Conservation (phyloP, 1,139 yeast genomes). For the Diutina neorugosa region DNA sequence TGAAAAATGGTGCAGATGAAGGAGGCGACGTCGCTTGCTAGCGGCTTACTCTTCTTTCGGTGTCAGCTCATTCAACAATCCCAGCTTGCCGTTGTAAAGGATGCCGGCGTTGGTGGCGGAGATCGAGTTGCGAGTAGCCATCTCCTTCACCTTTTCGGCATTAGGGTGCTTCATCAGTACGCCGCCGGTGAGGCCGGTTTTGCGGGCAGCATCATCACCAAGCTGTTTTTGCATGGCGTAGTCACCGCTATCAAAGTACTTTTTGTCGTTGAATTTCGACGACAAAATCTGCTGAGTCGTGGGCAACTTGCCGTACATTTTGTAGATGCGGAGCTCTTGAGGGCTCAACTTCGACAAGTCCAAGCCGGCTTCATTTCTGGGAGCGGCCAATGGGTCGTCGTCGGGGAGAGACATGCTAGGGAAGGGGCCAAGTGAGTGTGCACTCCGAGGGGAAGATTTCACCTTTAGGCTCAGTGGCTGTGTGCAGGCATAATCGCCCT, state of each 20-base stretch:
- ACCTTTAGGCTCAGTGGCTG: background rate
- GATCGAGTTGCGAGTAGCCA: slow-evolving; percentile 32
- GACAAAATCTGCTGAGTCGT: slow-evolving; percentile 72
- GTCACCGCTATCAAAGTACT: slow-evolving; percentile 94
- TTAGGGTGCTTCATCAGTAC: slow-evolving; percentile 35
- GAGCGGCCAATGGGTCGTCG: slow-evolving; percentile 38
- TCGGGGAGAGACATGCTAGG: slow-evolving; percentile 12
- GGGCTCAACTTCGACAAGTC: slow-evolving; percentile 51
- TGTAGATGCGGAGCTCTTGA: slow-evolving; percentile 59
- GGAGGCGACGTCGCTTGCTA: background rate
- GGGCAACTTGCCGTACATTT: slow-evolving; percentile 82
- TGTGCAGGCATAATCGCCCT: background rate
- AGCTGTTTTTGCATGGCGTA: slow-evolving; percentile 70
- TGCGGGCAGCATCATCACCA: slow-evolving; percentile 4
- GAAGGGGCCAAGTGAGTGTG: background rate
- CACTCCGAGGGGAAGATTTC: background rate
- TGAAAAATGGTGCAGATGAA: background rate
- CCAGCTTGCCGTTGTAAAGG: slow-evolving; percentile 34
- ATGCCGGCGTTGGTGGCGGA: slow-evolving; percentile 34
- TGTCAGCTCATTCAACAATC: slow-evolving; percentile 32
- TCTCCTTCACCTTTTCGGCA: slow-evolving; percentile 38
- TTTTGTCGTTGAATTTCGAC: slow-evolving; percentile 75
- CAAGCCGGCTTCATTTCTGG: slow-evolving; percentile 32
- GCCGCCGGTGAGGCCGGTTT: slow-evolving; percentile 9
- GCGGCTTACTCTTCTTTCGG: slow-evolving; percentile 13